phyloP scores from a whole-genome alignment of 441 rosid species.

The Flueggea neowawraea region DNA sequence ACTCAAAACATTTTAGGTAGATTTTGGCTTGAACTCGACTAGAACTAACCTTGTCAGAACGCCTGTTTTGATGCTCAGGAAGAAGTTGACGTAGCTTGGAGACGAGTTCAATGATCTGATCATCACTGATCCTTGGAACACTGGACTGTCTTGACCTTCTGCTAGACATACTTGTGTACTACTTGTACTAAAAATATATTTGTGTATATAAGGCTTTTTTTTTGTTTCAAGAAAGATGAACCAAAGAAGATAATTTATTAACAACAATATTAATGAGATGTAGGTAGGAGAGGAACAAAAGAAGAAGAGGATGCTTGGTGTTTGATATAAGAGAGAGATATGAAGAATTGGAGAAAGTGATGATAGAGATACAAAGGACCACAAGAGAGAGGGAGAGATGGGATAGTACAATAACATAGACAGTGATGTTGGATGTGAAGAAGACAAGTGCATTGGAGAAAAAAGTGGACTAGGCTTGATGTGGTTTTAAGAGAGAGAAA shows the following conservation, averaged over 20 bases:
- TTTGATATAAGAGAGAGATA: constrained; percentile 14
- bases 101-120: constrained; percentile 84
- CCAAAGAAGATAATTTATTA: constrained; percentile 4
- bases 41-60: constrained; percentile 61
- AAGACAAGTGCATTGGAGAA: constrained; percentile 70
- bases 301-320: constrained; percentile 9
- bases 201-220: neutral
- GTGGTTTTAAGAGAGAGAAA: neutral
- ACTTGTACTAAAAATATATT: neutral
- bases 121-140: constrained; percentile 74
- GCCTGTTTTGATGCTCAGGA: constrained; percentile 83
- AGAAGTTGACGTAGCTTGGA: constrained; percentile 78
- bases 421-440: constrained; percentile 70
- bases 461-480: constrained; percentile 32
- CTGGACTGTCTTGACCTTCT: constrained; percentile 68
- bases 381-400: constrained; percentile 20
- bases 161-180: constrained; percentile 55
- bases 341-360: no score
- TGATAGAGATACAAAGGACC: constrained; percentile 63
- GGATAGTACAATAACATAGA: constrained; percentile 47
- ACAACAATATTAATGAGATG: neutral
- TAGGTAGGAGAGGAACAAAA: constrained; percentile 3
- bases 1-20: neutral
- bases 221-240: constrained; percentile 3
- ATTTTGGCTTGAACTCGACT: neutral